phyloP scores from a whole-genome alignment of 139 green algal species.

The Pleodorina starrii region DNA sequence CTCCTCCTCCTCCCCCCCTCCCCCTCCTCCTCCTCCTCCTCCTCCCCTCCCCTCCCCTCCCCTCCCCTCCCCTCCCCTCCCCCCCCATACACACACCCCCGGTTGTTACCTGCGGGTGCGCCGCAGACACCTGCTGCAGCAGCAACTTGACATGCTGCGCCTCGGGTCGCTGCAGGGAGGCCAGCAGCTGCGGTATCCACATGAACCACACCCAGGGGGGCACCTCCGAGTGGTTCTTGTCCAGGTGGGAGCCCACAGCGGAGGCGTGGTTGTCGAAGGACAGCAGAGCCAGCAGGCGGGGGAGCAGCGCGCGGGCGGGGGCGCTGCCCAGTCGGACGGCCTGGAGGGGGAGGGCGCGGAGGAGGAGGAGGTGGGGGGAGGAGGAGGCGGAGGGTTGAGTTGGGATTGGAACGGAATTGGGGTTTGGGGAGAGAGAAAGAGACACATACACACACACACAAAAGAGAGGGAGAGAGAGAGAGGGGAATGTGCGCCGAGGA shows the following conservation, averaged over 20 bases:
- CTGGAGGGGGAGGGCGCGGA: conserved; percentile 60
- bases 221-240: conserved; percentile 63
- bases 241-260: conserved; percentile 60
- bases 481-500: too few species aligned
- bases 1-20: too few species aligned
- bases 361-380: background rate
- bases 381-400: too few species aligned
- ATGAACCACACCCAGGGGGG: conserved; percentile 94
- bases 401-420: too few species aligned
- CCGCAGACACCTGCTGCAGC: conserved; percentile 68
- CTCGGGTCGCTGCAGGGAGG: conserved; percentile 88
- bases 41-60: too few species aligned
- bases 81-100: too few species aligned
- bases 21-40: too few species aligned
- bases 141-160: conserved; percentile 73
- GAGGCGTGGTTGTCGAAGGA: conserved; percentile 84
- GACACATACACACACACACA: too few species aligned
- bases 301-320: conserved; percentile 77
- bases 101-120: conserved; percentile 63
- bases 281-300: conserved; percentile 90
- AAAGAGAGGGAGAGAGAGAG: too few species aligned
- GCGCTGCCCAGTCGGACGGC: conserved; percentile 75
- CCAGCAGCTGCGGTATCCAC: conserved; percentile 94
- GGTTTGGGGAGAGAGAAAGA: too few species aligned
- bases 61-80: too few species aligned